Percentiles rank a stretch among this genome's conserved stretches.
Conservation (phyloP, 805 yeast species). For the Starmerella khaoyaiensis region DNA sequence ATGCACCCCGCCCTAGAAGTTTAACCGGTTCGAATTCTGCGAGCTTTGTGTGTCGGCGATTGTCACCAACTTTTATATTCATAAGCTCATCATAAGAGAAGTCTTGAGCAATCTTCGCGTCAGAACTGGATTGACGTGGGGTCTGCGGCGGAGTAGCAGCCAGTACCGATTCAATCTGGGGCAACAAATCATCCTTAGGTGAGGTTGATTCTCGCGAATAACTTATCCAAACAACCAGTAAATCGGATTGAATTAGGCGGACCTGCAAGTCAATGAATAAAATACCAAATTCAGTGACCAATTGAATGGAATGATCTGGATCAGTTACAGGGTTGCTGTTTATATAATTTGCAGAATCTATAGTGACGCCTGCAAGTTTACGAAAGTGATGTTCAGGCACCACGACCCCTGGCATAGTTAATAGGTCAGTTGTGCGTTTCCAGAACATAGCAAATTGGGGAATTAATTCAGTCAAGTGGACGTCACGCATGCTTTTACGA, state of each 20-base stretch:
- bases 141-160: slow-evolving; percentile 5
- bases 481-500: slow-evolving; percentile 9
- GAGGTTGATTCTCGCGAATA: slow-evolving; percentile 36
- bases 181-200: slow-evolving; percentile 13
- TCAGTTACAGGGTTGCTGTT: slow-evolving; percentile 11
- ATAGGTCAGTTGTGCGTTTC: too few relatives aligned
- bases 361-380: slow-evolving; percentile 29
- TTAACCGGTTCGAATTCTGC: slow-evolving; percentile 58
- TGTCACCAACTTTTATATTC: slow-evolving; percentile 45
- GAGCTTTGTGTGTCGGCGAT: slow-evolving; percentile 57
- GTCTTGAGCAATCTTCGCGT: background rate
- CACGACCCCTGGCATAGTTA: slow-evolving; percentile 51
- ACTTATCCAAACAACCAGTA: slow-evolving; percentile 71
- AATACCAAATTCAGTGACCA: slow-evolving; percentile 54
- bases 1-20: slow-evolving; percentile 91
- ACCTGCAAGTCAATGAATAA: slow-evolving; percentile 64
- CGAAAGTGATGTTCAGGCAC: slow-evolving; percentile 87
- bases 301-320: slow-evolving; percentile 28
- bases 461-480: slow-evolving; percentile 13
- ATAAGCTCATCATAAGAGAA: slow-evolving; percentile 4
- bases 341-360: slow-evolving; percentile 29
- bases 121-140: slow-evolving; percentile 3
- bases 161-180: slow-evolving; percentile 10
- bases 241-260: slow-evolving; percentile 48
- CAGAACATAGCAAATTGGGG: slow-evolving; percentile 30